Conservation (phyloP, 352 stramenopile species). For the Phytophthora europaea region DNA sequence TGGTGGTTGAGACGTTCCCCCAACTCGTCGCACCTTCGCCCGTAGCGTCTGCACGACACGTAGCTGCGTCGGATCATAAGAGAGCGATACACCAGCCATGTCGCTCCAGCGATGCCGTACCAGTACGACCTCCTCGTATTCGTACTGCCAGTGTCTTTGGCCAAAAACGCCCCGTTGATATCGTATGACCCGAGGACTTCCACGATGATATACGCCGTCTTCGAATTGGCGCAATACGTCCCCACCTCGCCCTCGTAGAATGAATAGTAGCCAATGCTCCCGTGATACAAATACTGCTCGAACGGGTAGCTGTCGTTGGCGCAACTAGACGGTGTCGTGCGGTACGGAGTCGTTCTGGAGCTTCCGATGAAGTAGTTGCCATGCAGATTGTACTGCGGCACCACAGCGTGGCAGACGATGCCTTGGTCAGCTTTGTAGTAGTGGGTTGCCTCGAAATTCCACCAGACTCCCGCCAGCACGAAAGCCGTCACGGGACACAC, state of each 20-base stretch:
- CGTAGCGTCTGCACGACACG: slow-evolving; percentile 9
- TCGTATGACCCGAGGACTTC: slow-evolving; percentile 20
- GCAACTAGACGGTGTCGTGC: slow-evolving; percentile 15
- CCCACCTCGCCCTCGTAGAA: slow-evolving; percentile 29
- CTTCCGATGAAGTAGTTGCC: slow-evolving; percentile 33
- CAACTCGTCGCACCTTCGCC: slow-evolving; percentile 14
- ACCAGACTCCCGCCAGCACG: slow-evolving; percentile 27
- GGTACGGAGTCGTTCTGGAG: background rate
- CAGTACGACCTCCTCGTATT: slow-evolving; percentile 7
- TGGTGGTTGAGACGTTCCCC: slow-evolving; percentile 3
- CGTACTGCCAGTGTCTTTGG: slow-evolving; percentile 11
- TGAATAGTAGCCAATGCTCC: slow-evolving; percentile 37
- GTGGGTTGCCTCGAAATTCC: slow-evolving; percentile 29
- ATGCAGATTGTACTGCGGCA: slow-evolving; percentile 39
- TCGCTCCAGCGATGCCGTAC: slow-evolving; percentile 7
- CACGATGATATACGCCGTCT: slow-evolving; percentile 18
- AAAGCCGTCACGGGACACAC: slow-evolving; percentile 4
- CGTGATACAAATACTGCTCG: slow-evolving; percentile 40
- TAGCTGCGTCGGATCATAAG: slow-evolving; percentile 14
- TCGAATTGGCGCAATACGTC: slow-evolving; percentile 26
- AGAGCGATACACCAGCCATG: slow-evolving; percentile 13
- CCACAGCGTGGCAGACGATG: slow-evolving; percentile 29
- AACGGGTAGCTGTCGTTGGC: slow-evolving; percentile 24
- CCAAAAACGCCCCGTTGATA: slow-evolving; percentile 23
- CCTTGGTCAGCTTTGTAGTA: slow-evolving; percentile 19